phyloP scores from a whole-genome alignment of 441 rosid genomes.

The Syzygium malaccense region DNA sequence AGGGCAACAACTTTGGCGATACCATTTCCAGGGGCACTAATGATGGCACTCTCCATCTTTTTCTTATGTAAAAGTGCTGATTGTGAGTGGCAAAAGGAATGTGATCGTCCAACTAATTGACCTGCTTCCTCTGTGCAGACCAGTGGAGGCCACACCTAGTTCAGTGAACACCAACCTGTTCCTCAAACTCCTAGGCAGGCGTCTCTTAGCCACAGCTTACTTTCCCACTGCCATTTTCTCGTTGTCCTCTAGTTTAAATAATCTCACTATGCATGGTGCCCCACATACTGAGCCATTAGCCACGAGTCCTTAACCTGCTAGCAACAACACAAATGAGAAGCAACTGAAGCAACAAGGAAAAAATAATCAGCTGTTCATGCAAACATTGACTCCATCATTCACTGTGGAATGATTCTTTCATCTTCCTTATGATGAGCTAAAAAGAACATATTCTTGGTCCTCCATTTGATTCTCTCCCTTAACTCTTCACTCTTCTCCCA shows the following conservation, averaged over 20 bases:
- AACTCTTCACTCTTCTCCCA: background rate
- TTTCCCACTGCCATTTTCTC: constrained; percentile 8
- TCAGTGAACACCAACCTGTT: background rate
- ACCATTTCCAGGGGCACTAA: background rate
- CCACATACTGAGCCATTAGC: background rate
- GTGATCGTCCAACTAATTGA: background rate
- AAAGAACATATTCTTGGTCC: background rate
- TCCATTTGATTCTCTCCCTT: background rate
- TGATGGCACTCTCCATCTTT: background rate
- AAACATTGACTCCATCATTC: background rate
- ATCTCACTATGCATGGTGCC: background rate
- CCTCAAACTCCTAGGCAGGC: constrained; percentile 5
- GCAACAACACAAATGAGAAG: background rate
- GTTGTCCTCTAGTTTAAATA: background rate
- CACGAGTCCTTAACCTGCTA: background rate
- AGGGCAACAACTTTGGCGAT: background rate
- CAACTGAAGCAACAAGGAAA: background rate
- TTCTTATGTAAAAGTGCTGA: background rate
- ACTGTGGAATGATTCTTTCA: background rate
- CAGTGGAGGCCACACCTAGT: background rate
- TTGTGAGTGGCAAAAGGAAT: background rate
- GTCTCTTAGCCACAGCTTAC: background rate
- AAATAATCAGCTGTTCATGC: background rate
- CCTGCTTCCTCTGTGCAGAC: constrained; percentile 8
- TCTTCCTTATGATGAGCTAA: background rate